Evolutionary conservation across 495 filamentous ascomycete species (phyloP), one percentile per base, ranked within the genome.

Genomic region (Neurospora hispaniola): DNA sequence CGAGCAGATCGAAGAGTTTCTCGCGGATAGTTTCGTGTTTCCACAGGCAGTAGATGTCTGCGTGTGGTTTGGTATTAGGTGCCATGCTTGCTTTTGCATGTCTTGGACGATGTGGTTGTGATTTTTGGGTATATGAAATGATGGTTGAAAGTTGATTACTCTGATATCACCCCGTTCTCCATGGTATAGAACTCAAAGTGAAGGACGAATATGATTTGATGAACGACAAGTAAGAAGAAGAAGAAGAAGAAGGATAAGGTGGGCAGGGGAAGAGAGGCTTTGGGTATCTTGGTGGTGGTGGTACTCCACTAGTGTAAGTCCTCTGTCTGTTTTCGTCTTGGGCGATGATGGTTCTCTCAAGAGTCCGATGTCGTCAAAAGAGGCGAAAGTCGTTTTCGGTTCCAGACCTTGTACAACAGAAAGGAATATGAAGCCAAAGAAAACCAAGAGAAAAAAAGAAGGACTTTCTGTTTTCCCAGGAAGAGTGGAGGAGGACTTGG

Each of bases 41-140:
- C 86, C 87, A 88, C 79, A 89, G 79, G 85, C 81, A 77, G 80
- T 84, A 85, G 81, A 86, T 85, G 54, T 66, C 54, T 77, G 81
- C 74, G 78, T 82, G 81, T 75, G 82, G 78, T 72, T 73, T 78
- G 75, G 79, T 79, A 66, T 66, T 35, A 66, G 54, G 54, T 76
- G 83, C 84, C 84, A 86, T 86, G 79, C n/a, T 66, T 16, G 27
- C 79, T 80, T 73, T 82, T 72, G 83, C 83, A 85, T 85, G 76
- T 81, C 81, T 81, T 75, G 54, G 54, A 18, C 27, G 27, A 35
- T 66, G 27, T 66, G 54, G 18, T 66, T 6, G 35, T 66, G 27
- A 35, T 38, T 35, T 66, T 66, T 4, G 23, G 54, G 27, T 66
- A 9, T 66, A 9, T 18, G 54, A 16, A 9, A 4, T 27, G 54